phyloP scores from a whole-genome alignment of 129 eudicot species.

The Chrysanthemum lavandulifolium region DNA sequence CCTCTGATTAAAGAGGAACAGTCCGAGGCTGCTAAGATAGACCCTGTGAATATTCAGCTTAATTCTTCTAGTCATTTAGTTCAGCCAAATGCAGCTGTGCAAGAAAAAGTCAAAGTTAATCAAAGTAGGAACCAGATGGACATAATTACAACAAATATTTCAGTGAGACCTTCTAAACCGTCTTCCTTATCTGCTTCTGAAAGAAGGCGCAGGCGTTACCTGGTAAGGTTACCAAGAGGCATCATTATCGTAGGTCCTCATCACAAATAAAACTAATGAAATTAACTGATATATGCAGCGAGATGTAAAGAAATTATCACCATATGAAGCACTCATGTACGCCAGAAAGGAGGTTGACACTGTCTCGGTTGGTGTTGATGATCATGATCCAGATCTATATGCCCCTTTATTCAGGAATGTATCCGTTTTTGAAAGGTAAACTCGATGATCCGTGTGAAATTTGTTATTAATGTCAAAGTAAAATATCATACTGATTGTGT shows the following conservation, averaged over 20 bases:
- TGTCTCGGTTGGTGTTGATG: constrained; percentile 37
- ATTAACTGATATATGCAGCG: constrained; percentile 44
- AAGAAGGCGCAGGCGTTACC: constrained; percentile 31
- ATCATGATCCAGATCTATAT: constrained; percentile 68
- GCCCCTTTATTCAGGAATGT: constrained; percentile 79
- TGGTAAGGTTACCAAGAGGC: constrained; percentile 37
- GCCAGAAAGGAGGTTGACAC: constrained; percentile 68
- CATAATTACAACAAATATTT: constrained; percentile 18
- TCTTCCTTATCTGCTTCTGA: constrained; percentile 30
- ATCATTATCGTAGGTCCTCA: constrained; percentile 6
- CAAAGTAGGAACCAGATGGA: constrained; percentile 30
- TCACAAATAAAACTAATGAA: constrained; percentile 6
- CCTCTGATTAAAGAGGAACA: constrained; percentile 26
- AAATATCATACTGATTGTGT: not conserved
- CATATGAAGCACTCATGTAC: constrained; percentile 71
- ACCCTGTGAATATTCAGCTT: constrained; percentile 21
- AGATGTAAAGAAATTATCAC: constrained; percentile 50
- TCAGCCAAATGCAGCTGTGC: constrained; percentile 27
- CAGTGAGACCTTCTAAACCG: constrained; percentile 30
- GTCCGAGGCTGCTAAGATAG: constrained; percentile 24
- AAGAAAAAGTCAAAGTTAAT: constrained; percentile 33
- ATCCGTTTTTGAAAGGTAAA: constrained; percentile 76
- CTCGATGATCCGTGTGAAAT: constrained; percentile 16
- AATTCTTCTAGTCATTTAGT: constrained; percentile 40
- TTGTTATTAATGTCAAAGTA: constrained; percentile 7